phyloP scores from a whole-genome alignment of 805 yeast genomes.

The Wickerhamiella slavikovae region DNA sequence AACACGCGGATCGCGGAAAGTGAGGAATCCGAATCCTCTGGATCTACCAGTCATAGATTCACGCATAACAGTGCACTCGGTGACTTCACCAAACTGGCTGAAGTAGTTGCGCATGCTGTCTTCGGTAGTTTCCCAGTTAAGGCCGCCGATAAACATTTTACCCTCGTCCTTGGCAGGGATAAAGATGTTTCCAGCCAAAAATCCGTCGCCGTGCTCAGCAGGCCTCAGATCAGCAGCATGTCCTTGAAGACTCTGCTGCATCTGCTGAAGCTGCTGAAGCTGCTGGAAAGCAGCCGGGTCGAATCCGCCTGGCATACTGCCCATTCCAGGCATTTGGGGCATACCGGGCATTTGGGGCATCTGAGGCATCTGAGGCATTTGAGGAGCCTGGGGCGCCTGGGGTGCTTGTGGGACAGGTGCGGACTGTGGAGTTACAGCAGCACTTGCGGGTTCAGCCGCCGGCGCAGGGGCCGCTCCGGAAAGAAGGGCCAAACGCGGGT shows the following conservation, averaged over 20 bases:
- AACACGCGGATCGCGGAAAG: constrained; percentile 60
- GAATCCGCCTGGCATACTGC: constrained; percentile 4
- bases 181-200: constrained; percentile 24
- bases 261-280: constrained; percentile 13
- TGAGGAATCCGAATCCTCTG: constrained; percentile 86
- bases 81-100: constrained; percentile 69
- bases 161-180: constrained; percentile 48
- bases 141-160: constrained; percentile 89
- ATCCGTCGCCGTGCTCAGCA: constrained; percentile 7
- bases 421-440: constrained; percentile 3
- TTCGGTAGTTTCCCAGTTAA: constrained; percentile 95
- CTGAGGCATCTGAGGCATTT: constrained; percentile 10
- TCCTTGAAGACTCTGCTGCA: constrained; percentile 5
- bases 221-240: constrained; percentile 11
- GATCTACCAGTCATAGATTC: constrained; percentile 73
- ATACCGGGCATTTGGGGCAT: constrained; percentile 10
- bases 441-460: constrained; percentile 5
- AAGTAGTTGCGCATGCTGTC: constrained; percentile 68
- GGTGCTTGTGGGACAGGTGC: constrained; percentile 9
- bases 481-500: constrained; percentile 13
- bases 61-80: constrained; percentile 82
- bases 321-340: constrained; percentile 6
- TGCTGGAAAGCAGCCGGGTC: constrained; percentile 12
- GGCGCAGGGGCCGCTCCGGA: constrained; percentile 6
- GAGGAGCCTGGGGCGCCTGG: constrained; percentile 8